Evolutionary conservation across 2,329 filamentous ascomycete genomes (phyloP), one percentile per base, ranked within the genome.

Genomic region (Fusarium verticillioides): DNA sequence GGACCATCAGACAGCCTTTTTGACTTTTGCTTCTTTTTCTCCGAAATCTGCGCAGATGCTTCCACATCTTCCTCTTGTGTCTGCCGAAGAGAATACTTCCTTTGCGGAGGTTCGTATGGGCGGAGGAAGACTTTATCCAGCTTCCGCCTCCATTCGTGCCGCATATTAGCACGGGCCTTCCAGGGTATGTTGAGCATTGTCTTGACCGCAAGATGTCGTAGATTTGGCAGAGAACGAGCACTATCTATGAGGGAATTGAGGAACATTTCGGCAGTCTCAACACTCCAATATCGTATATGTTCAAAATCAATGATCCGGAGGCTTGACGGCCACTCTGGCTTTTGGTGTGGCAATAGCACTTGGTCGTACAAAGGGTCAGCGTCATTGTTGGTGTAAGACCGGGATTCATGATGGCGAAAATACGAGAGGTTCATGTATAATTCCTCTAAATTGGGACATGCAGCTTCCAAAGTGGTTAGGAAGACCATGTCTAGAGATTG

Each of bases 351-450:
- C 3, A 82, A 81, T n/a, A 97, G 84, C 3, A 95, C 86, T 26
- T 88, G 84, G 2, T 93, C 89, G 78, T 95, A 97, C 54, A 91
- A 86, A 1, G 95, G 94, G 65, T 94, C 91, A 2, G 91, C 90
- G 77, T 96, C 93, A 71, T 77, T 78, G 54, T 90, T 89, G 72
- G 91, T 37, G 19, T 69, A 32, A 32, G 76, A 78, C 34, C 74
- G 90, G 53, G 88, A 89, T 59, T 87, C 85, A 66, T 94, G 90
- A 44, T 91, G 88, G 72, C 91, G 92, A 81, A 91, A 95, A 78
- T 95, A 96, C 19, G 90, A 91, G 58, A 97, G 84, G 75, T 97
- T 94, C 87, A 97, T 92, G 54, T 88, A 89, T 43, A 98, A 85
- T 30, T 89, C 87, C 76, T 92, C 86, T 10, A 98, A 85, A 7